Evolutionary conservation across 2,329 filamentous ascomycete genomes (phyloP).

Genomic region (Fusarium ramigenum): DNA sequence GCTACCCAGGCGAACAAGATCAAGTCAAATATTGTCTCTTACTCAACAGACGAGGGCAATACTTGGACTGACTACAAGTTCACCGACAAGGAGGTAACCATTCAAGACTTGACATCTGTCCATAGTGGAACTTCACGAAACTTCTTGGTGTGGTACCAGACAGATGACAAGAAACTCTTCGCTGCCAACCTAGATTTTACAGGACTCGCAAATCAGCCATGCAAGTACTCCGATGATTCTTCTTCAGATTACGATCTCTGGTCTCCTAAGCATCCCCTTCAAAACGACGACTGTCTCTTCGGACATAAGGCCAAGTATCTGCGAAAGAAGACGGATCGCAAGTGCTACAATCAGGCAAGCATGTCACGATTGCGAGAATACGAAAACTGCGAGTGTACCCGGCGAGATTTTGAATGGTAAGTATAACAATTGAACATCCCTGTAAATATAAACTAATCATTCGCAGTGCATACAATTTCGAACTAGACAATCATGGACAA

Average conservation of each 20-base stretch:
- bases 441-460: constrained; percentile 17
- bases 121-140: constrained; percentile 90
- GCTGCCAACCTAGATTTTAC: constrained; percentile 91
- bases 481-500: constrained; percentile 78
- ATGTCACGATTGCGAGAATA: constrained; percentile 77
- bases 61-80: constrained; percentile 84
- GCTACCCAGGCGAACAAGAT: constrained; percentile 72
- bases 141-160: constrained; percentile 87
- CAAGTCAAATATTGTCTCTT: constrained; percentile 75
- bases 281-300: constrained; percentile 85
- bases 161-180: constrained; percentile 65
- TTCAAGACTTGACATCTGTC: constrained; percentile 86
- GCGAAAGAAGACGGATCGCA: constrained; percentile 81
- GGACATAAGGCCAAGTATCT: constrained; percentile 90
- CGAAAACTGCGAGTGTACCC: constrained; percentile 82
- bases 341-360: constrained; percentile 84
- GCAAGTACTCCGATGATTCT: constrained; percentile 71
- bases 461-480: constrained; percentile 90
- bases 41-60: constrained; percentile 82
- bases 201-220: constrained; percentile 77
- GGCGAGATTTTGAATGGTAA: constrained; percentile 92
- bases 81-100: constrained; percentile 72
- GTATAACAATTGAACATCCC: constrained; percentile 42
- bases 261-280: constrained; percentile 84
- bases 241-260: constrained; percentile 81